phyloP scores from a whole-genome alignment of 345 rosid species.

The Moricandia moricandioides region DNA sequence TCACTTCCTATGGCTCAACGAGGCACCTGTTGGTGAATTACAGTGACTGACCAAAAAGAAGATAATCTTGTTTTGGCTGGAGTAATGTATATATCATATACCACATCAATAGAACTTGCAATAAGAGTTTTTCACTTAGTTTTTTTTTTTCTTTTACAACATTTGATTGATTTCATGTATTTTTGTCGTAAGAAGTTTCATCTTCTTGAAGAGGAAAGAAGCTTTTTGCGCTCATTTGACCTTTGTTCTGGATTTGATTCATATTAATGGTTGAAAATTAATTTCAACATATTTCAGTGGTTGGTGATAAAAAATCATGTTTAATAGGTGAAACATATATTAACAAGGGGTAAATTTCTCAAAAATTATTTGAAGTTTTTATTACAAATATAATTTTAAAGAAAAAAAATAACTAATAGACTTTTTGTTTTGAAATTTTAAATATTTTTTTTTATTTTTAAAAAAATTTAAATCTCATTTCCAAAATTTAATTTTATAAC shows the following conservation, averaged over 20 bases:
- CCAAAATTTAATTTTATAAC: too few species aligned
- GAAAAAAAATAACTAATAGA: too few species aligned
- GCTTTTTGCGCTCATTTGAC: constrained; percentile 1
- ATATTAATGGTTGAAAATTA: not conserved
- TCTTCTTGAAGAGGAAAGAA: constrained; percentile 17
- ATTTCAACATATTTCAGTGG: not conserved
- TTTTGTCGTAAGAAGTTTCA: not conserved
- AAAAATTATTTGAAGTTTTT: too few species aligned
- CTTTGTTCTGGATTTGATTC: not conserved
- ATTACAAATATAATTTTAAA: too few species aligned
- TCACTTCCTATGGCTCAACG: constrained; percentile 95
- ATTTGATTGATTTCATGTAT: constrained; percentile 3
- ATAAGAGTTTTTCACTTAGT: not conserved
- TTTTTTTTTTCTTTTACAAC: not conserved
- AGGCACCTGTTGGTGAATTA: constrained; percentile 97
- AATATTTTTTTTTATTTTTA: too few species aligned
- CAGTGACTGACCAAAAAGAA: constrained; percentile 31
- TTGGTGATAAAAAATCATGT: not conserved
- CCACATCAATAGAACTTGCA: constrained; percentile 26
- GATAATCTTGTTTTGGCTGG: constrained; percentile 10
- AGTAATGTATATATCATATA: constrained; percentile 30
- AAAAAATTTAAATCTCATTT: too few species aligned
- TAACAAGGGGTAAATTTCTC: too few species aligned
- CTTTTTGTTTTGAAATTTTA: too few species aligned
- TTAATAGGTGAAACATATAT: not conserved